phyloP scores from a whole-genome alignment of 2,329 filamentous ascomycete genomes.

The Penicillium italicum region DNA sequence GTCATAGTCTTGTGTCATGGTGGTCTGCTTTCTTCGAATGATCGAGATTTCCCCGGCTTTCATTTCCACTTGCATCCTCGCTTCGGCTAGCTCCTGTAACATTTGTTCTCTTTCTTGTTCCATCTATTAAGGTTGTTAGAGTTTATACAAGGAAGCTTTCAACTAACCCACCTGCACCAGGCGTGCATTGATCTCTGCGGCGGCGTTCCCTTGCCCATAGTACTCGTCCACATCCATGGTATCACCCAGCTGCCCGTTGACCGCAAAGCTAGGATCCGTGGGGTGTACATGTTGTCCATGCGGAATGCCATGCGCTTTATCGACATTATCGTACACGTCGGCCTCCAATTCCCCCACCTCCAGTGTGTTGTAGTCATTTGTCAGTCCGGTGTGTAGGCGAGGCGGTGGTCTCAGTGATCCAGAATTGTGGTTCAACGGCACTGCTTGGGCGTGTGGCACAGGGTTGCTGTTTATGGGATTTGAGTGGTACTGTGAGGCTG shows the following conservation, averaged over 20 bases:
- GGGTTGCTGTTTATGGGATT: slow-evolving; percentile 8
- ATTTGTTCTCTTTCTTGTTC: slow-evolving; percentile 41
- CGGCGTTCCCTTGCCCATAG: slow-evolving; percentile 10
- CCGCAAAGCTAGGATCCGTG: slow-evolving; percentile 6
- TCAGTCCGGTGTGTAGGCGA: slow-evolving; percentile 34
- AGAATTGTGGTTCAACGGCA: slow-evolving; percentile 8
- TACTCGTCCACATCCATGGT: slow-evolving; percentile 23
- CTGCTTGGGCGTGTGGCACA: slow-evolving; percentile 6
- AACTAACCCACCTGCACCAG: slow-evolving; percentile 27
- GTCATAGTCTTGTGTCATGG: slow-evolving; percentile 52
- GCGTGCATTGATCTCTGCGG: slow-evolving; percentile 14
- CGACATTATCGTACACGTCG: slow-evolving; percentile 41
- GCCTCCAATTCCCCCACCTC: slow-evolving; percentile 46
- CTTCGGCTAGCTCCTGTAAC: slow-evolving; percentile 37
- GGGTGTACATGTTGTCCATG: slow-evolving; percentile 7
- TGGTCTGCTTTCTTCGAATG: slow-evolving; percentile 56
- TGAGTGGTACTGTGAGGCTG: slow-evolving; percentile 22
- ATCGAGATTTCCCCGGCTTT: slow-evolving; percentile 62
- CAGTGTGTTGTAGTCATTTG: slow-evolving; percentile 41
- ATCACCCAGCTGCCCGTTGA: slow-evolving; percentile 13
- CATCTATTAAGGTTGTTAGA: slow-evolving; percentile 27
- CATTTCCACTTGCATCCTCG: slow-evolving; percentile 43
- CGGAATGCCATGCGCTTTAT: slow-evolving; percentile 10
- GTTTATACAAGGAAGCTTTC: background rate
- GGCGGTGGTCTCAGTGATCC: slow-evolving; percentile 27